A percentile compares a stretch with the other conserved stretches of the same genome.
phyloP scores from a whole-genome alignment of 176 grass and related monocot genomes.

The Oryza glaberrima region DNA sequence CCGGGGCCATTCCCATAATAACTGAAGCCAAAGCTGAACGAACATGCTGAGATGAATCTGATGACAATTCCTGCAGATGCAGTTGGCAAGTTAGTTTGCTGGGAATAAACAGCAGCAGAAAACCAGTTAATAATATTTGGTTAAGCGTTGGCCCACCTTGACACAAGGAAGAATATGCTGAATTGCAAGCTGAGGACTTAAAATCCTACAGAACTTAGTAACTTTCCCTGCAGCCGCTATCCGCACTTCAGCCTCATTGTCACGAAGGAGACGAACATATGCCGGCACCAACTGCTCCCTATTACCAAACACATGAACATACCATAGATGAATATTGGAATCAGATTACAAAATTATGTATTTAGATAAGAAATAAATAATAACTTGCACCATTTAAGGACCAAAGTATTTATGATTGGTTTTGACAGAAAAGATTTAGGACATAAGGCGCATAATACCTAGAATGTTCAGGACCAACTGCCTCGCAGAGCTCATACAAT shows the following conservation, averaged over 20 bases:
- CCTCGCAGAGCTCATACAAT: conserved; percentile 91
- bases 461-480: conserved; percentile 82
- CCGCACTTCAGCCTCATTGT: conserved; percentile 96
- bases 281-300: conserved; percentile 82
- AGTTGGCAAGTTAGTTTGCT: conserved; percentile 15
- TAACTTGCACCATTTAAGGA: neutral
- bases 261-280: conserved; percentile 92
- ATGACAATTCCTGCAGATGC: conserved; percentile 68
- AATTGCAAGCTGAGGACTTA: conserved; percentile 71
- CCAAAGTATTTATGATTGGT: neutral
- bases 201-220: conserved; percentile 88
- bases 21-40: conserved; percentile 98
- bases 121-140: neutral
- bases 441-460: conserved; percentile 47
- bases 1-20: conserved; percentile 98
- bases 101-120: neutral
- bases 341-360: conserved; percentile 15
- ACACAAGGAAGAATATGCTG: conserved; percentile 93
- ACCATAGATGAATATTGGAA: neutral
- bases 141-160: conserved; percentile 52
- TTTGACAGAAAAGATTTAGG: neutral
- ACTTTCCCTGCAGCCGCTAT: conserved; percentile 98
- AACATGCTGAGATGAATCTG: conserved; percentile 97
- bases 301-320: conserved; percentile 33
- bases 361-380: conserved; percentile 1